A percentile compares a stretch with the other conserved stretches of the same genome.
phyloP scores from a whole-genome alignment of 352 stramenopile species.

The Phytophthora colocasiae region DNA sequence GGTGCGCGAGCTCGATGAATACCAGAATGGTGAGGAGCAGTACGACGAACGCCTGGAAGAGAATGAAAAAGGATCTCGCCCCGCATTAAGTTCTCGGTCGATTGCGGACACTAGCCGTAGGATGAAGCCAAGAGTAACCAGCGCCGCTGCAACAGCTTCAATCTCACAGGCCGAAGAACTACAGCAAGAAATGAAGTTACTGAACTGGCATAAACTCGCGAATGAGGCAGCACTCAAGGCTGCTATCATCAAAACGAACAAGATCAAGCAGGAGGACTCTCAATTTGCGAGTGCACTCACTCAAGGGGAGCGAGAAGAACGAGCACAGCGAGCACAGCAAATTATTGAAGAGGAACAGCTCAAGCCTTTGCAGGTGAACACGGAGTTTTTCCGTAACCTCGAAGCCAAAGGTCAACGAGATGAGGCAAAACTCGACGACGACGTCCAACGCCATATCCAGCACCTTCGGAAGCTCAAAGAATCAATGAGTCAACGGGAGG shows the following conservation, averaged over 20 bases:
- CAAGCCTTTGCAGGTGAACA: slow-evolving; percentile 90
- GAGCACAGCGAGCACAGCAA: slow-evolving; percentile 89
- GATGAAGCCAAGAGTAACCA: slow-evolving; percentile 28
- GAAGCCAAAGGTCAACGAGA: slow-evolving; percentile 73
- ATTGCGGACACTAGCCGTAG: slow-evolving; percentile 32
- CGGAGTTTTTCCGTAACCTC: slow-evolving; percentile 89
- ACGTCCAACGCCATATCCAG: slow-evolving; percentile 91
- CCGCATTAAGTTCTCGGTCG: slow-evolving; percentile 21
- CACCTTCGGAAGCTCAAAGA: slow-evolving; percentile 86
- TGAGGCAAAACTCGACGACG: slow-evolving; percentile 75
- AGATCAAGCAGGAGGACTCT: slow-evolving; percentile 81
- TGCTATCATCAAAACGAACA: slow-evolving; percentile 89
- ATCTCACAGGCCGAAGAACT: slow-evolving; percentile 82
- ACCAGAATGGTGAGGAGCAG: slow-evolving; percentile 45
- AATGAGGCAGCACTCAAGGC: slow-evolving; percentile 94
- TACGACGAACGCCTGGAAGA: slow-evolving; percentile 45
- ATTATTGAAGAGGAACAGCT: slow-evolving; percentile 93
- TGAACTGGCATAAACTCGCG: slow-evolving; percentile 95
- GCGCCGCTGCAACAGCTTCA: slow-evolving; percentile 11
- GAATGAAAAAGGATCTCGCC: slow-evolving; percentile 15
- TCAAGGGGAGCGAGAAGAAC: slow-evolving; percentile 77
- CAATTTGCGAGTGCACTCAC: slow-evolving; percentile 54
- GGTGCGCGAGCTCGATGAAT: slow-evolving; percentile 67
- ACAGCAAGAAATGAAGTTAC: slow-evolving; percentile 93
- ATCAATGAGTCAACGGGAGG: slow-evolving; percentile 65